Evolutionary conservation across 2,329 filamentous ascomycete species (phyloP).

Genomic region (Blastomyces emzantsi): DNA sequence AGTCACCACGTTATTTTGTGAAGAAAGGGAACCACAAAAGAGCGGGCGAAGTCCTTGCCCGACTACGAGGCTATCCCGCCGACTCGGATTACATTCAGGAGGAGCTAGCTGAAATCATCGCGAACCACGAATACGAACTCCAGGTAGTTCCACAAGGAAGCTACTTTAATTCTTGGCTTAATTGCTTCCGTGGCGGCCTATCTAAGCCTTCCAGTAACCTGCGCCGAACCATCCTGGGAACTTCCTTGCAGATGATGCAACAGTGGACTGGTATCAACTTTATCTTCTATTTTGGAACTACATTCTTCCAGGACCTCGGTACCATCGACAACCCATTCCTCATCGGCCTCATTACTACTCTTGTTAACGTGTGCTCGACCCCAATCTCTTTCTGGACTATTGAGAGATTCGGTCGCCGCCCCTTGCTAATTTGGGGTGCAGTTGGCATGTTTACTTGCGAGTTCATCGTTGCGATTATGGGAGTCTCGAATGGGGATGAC

Average conservation of each 20-base stretch:
- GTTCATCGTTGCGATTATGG: constrained; percentile 74
- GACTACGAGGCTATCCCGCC: constrained; percentile 63
- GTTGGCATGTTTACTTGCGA: constrained; percentile 77
- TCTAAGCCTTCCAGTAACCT: constrained; percentile 47
- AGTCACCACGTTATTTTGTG: constrained; percentile 79
- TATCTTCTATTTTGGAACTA: constrained; percentile 75
- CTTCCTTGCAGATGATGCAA: constrained; percentile 71
- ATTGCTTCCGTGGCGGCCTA: constrained; percentile 51
- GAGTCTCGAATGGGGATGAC: constrained; percentile 50
- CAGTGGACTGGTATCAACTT: constrained; percentile 84
- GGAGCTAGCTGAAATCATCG: constrained; percentile 76
- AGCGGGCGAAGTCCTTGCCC: constrained; percentile 54
- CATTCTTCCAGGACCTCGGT: constrained; percentile 71
- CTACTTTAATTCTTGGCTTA: constrained; percentile 60
- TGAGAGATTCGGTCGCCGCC: constrained; percentile 71
- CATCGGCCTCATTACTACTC: constrained; percentile 74
- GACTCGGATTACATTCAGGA: constrained; percentile 67
- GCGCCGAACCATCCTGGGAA: constrained; percentile 62
- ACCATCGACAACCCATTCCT: constrained; percentile 71
- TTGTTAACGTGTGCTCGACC: constrained; percentile 80
- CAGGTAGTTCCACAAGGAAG: constrained; percentile 54
- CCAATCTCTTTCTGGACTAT: constrained; percentile 81
- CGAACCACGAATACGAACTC: constrained; percentile 81
- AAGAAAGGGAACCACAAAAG: constrained; percentile 61
- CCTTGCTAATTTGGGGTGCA: constrained; percentile 69